Base-by-base conservation (phyloP, 768 basidiomycete species). In the Daedalea quercina region DNA sequence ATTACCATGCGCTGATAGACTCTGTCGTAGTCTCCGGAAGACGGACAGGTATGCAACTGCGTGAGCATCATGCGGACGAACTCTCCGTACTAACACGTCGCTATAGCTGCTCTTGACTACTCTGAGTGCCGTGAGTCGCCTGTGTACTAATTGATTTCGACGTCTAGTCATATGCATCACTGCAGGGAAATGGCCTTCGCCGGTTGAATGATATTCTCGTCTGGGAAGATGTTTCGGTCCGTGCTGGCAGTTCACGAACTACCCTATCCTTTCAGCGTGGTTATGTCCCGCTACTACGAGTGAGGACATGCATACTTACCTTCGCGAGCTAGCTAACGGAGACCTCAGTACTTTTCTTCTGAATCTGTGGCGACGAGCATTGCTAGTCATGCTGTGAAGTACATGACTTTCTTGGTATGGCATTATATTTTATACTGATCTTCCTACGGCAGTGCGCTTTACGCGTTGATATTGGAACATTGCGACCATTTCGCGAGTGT, bases 221-320 rank as follows among this genome's bases (percentile, higher is more conserved):
- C 4, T 82, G 76, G 72, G 60, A 68, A 0, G 56, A 61, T 1
- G 73, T 85, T 25, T 72, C 73, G 11, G 59, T 63, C 2, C 52
- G 55, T 9, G 72, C 74, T 2, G 76, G 70, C 33, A 68, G 67
- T 19, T 60, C 51, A 44, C 54, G 56, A 0, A 57, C 64, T 0
- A 55, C 62, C 0, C 68, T 85, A 8, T 84, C 84, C 1, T 86
- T 85, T 53, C 81, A 85, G 55, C 67, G 75, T 25, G 81, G 76
- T 0, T 73, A 76, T 55, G 56, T 84, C 6, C 78, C 77, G 0
- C 55, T 85, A n/a, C 63, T 85, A 15, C 67, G 74, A 28, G 83
- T 56, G 33, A 1, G 54, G 37, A 65, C 55, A 9, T 4, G 15
- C 11, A 13, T 48, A 2, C 9, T 31, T 12, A 47, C 1, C 15